These are phyloP conservation scores for Graphiopsis chlorocephala DNA, from an alignment of 2,329 filamentous ascomycete genomes.

Conservation along the genomic window DNA sequence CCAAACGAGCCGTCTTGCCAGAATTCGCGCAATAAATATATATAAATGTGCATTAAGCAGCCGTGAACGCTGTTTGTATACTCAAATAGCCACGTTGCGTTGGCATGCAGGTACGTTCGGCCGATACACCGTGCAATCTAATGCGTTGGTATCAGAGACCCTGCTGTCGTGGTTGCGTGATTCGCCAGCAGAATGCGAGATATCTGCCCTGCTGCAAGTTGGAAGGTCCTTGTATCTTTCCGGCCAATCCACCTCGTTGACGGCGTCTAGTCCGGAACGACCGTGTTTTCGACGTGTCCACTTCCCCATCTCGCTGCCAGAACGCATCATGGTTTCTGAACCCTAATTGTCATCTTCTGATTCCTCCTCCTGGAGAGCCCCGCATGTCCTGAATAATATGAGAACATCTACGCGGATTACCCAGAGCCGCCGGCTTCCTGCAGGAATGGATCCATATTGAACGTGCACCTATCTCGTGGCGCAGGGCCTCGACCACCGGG, in stretches of 20 bases:
- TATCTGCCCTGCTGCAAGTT: not conserved
- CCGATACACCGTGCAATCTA: not conserved
- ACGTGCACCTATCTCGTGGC: conserved; percentile 6
- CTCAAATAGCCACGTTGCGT: not conserved
- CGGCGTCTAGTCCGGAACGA: not conserved
- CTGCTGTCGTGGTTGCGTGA: not conserved
- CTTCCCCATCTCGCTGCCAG: not conserved
- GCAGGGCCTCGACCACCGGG: conserved; percentile 7
- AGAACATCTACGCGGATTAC: too few species aligned
- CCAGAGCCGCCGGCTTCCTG: not conserved
- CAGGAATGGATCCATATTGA: not conserved
- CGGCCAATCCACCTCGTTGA: not conserved
- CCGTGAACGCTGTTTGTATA: not conserved
- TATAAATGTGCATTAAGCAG: not conserved
- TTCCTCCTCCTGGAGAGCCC: not conserved
- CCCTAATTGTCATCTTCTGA: not conserved
- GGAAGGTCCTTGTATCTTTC: not conserved
- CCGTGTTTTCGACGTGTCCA: not conserved
- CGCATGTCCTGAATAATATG: not conserved
- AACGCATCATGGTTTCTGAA: not conserved
- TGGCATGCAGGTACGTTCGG: not conserved
- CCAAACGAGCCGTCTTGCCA: not conserved
- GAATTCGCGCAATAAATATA: not conserved
- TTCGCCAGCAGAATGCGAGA: not conserved
- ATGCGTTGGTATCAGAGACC: not conserved